Conservation (phyloP, 2,329 filamentous ascomycete genomes). For the Colletotrichum limetticola region DNA sequence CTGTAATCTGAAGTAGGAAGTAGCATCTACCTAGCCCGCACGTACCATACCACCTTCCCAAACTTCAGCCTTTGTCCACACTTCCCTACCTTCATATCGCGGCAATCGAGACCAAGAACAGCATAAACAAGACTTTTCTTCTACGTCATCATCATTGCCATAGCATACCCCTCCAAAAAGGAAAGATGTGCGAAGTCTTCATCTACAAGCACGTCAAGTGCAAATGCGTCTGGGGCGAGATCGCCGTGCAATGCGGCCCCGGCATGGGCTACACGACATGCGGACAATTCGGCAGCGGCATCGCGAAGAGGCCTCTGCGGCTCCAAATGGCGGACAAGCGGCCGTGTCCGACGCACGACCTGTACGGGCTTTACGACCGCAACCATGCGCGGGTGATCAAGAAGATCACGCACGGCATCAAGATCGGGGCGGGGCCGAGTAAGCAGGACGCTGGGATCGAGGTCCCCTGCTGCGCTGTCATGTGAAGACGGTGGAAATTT, state of each 20-base stretch:
- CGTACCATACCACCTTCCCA: background rate
- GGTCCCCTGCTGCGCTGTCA: constrained; percentile 45
- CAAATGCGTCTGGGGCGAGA: constrained; percentile 63
- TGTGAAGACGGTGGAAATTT: constrained; percentile 43
- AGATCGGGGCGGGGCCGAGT: constrained; percentile 59
- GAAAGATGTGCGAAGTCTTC: constrained; percentile 58
- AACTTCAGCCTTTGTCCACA: background rate
- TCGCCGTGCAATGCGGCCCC: constrained; percentile 58
- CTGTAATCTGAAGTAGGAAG: background rate
- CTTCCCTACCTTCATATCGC: background rate
- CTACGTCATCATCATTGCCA: background rate
- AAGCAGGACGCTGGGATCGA: constrained; percentile 50
- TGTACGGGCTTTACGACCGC: constrained; percentile 55
- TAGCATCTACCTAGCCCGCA: background rate
- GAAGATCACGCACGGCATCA: constrained; percentile 54
- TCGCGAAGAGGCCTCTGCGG: constrained; percentile 48
- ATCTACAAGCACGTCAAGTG: constrained; percentile 61
- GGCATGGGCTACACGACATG: constrained; percentile 63
- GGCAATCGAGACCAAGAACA: background rate
- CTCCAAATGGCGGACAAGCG: constrained; percentile 49
- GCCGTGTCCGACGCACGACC: constrained; percentile 54
- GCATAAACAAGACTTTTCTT: background rate
- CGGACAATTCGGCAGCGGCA: constrained; percentile 45
- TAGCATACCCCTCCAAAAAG: background rate
- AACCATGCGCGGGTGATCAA: constrained; percentile 60